Conservation (phyloP, 768 basidiomycete genomes). For the Leccinum truebloodii region DNA sequence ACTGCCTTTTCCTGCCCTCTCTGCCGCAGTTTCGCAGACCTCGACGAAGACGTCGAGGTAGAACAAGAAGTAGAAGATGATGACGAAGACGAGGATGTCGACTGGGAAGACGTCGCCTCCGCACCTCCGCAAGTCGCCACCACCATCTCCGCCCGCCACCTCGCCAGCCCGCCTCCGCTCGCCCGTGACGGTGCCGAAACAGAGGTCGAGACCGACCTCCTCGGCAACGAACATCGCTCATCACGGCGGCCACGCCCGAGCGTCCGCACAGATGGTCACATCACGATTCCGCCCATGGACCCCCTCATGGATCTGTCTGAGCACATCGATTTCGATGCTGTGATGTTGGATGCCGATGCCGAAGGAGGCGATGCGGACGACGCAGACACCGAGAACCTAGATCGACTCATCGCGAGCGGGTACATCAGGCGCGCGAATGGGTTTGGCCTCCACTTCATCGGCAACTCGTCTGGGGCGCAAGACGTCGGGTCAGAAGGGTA, state of each 20-base stretch:
- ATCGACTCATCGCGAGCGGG: conserved; percentile 4
- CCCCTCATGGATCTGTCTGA: conserved; percentile 12
- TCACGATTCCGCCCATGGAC: conserved; percentile 11
- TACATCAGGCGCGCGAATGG: background rate
- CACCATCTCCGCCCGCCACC: conserved; percentile 12
- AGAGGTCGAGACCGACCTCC: conserved; percentile 32
- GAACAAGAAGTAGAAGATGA: conserved; percentile 42
- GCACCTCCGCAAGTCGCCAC: background rate
- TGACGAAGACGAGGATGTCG: conserved; percentile 30
- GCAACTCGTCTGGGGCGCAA: conserved; percentile 11
- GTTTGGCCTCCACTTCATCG: conserved; percentile 17
- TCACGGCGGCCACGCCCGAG: conserved; percentile 22
- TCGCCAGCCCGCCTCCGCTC: conserved; percentile 25
- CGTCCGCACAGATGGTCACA: conserved; percentile 31
- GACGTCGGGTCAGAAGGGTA: conserved; percentile 28
- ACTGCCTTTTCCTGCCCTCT: conserved; percentile 95
- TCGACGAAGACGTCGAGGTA: conserved; percentile 92
- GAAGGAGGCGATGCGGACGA: conserved; percentile 12
- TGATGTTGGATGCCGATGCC: conserved; percentile 30
- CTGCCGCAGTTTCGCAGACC: conserved; percentile 91
- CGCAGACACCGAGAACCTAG: conserved; percentile 10
- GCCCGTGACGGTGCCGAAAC: conserved; percentile 36
- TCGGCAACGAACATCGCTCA: conserved; percentile 13
- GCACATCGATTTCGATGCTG: conserved; percentile 24
- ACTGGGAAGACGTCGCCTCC: conserved; percentile 21